phyloP scores from a whole-genome alignment of 2,329 filamentous ascomycete species.

The Pseudogymnoascus sp. region DNA sequence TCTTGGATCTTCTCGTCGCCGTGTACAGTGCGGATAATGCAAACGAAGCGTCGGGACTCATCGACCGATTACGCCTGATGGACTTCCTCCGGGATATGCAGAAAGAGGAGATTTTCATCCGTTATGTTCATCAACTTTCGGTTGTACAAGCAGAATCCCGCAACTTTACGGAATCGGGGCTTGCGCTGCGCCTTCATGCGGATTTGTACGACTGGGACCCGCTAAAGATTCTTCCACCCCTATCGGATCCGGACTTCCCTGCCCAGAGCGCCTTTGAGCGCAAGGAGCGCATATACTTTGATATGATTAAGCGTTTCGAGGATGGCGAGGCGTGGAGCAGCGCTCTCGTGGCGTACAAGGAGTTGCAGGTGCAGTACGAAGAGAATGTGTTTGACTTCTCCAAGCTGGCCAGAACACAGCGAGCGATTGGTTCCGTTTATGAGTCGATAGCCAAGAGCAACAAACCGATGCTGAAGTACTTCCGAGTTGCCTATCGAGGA shows the following conservation, averaged over 20 bases:
- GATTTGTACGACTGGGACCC: slow-evolving; percentile 92
- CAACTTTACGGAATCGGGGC: slow-evolving; percentile 79
- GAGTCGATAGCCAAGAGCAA: slow-evolving; percentile 81
- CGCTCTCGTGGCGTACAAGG: slow-evolving; percentile 79
- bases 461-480: slow-evolving; percentile 74
- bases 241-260: slow-evolving; percentile 70
- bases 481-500: slow-evolving; percentile 83
- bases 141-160: slow-evolving; percentile 66
- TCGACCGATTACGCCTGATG: slow-evolving; percentile 87
- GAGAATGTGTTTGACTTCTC: slow-evolving; percentile 82
- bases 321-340: slow-evolving; percentile 91
- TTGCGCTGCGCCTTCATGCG: slow-evolving; percentile 83
- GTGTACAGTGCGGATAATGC: slow-evolving; percentile 71
- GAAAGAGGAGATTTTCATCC: slow-evolving; percentile 92
- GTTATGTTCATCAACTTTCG: slow-evolving; percentile 89
- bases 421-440: slow-evolving; percentile 87
- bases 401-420: slow-evolving; percentile 81
- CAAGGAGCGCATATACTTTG: slow-evolving; percentile 85
- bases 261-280: slow-evolving; percentile 84
- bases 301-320: slow-evolving; percentile 92
- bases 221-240: slow-evolving; percentile 53
- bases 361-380: slow-evolving; percentile 88
- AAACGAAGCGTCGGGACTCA: slow-evolving; percentile 72
- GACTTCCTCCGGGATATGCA: slow-evolving; percentile 95
- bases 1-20: slow-evolving; percentile 82